Conservation (phyloP, 2,329 filamentous ascomycete species). For the Orbilia ellipsospora region DNA sequence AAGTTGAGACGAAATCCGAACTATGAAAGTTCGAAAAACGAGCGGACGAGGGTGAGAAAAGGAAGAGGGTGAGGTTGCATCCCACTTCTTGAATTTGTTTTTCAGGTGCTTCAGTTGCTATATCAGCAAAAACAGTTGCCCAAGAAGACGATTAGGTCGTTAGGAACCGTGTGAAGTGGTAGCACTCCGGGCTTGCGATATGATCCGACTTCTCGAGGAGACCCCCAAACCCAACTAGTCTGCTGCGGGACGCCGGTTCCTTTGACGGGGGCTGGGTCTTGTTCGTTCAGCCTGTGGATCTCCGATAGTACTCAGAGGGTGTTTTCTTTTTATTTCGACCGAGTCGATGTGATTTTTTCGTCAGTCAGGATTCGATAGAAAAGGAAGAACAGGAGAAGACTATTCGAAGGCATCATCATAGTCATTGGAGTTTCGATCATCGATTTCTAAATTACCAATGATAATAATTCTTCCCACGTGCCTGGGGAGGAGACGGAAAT, state of each 20-base stretch:
- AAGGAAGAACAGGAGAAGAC: not conserved
- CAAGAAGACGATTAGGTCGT: constrained; percentile 42
- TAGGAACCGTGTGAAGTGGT: constrained; percentile 29
- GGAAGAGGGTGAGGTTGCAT: constrained; percentile 31
- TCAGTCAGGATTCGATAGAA: constrained; percentile 20
- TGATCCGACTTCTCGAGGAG: constrained; percentile 53
- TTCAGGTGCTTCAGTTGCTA: constrained; percentile 34
- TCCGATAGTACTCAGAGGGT: constrained; percentile 26
- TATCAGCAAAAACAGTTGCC: constrained; percentile 47
- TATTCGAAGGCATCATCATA: constrained; percentile 20
- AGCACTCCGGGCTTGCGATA: constrained; percentile 45
- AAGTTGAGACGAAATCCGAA: constrained; percentile 36
- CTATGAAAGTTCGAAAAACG: constrained; percentile 26
- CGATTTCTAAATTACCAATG: constrained; percentile 1
- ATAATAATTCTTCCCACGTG: constrained; percentile 28
- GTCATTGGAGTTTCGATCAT: not conserved
- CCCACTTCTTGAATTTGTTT: constrained; percentile 22
- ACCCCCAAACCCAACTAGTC: constrained; percentile 23
- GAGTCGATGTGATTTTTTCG: not conserved
- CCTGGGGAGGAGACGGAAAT: constrained; percentile 41
- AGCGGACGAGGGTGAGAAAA: constrained; percentile 26
- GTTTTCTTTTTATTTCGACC: constrained; percentile 31
- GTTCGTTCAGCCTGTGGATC: constrained; percentile 39
- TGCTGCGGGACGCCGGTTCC: constrained; percentile 34
- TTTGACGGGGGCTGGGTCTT: constrained; percentile 51